Evolutionary conservation across 768 basidiomycete species (phyloP).

Genomic region (Calocera cornea): DNA sequence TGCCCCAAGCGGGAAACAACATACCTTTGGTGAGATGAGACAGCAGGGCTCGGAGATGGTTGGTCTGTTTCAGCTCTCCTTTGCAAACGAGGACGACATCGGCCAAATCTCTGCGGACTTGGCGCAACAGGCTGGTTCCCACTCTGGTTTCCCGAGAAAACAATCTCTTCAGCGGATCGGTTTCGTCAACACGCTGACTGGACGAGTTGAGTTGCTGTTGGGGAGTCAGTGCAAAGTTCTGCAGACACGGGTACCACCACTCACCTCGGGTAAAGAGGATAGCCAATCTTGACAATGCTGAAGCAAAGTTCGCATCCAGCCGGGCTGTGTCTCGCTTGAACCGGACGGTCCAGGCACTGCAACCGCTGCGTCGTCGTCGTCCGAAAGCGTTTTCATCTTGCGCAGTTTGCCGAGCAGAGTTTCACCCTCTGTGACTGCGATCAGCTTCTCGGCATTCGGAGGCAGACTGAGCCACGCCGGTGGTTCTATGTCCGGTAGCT

Average conservation of each 20-base stretch:
- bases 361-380: conserved; percentile 64
- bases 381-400: conserved; percentile 80
- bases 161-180: conserved; percentile 76
- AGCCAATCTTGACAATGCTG: conserved; percentile 81
- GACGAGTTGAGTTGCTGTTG: conserved; percentile 48
- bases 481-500: conserved; percentile 82
- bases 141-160: conserved; percentile 80
- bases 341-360: conserved; percentile 41
- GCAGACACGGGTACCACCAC: conserved; percentile 16
- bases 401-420: conserved; percentile 73
- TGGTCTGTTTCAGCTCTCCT: conserved; percentile 86
- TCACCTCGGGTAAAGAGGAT: conserved; percentile 55
- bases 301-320: conserved; percentile 83
- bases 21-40: conserved; percentile 78
- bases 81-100: conserved; percentile 75
- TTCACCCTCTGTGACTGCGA: conserved; percentile 83
- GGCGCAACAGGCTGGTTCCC: conserved; percentile 61
- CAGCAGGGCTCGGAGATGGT: conserved; percentile 85
- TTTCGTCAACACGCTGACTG: conserved; percentile 53
- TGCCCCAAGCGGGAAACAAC: conserved; percentile 10
- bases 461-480: conserved; percentile 91
- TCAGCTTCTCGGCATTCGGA: conserved; percentile 80
- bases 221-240: conserved; percentile 3
- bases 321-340: conserved; percentile 57
- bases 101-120: conserved; percentile 66